Percentiles rank a stretch among this genome's conserved stretches.
phyloP scores from a whole-genome alignment of 345 rosid species.

The Fremontodendron californicum region DNA sequence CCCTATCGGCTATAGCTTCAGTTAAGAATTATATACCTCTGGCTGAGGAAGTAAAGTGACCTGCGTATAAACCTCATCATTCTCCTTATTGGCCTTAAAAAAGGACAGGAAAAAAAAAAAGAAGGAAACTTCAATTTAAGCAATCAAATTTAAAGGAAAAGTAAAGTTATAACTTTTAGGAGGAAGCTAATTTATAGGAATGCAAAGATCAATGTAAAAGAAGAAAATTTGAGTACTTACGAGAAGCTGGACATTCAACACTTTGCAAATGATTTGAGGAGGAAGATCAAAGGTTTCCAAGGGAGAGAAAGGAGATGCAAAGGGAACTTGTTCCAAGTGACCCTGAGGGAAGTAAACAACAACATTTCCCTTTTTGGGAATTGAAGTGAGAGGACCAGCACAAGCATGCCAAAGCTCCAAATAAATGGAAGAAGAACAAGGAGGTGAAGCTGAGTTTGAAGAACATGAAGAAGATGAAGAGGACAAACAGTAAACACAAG shows the following conservation, averaged over 20 bases:
- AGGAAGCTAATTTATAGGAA: not conserved
- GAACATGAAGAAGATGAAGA: slow-evolving; percentile 55
- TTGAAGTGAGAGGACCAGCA: slow-evolving; percentile 90
- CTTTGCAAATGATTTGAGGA: slow-evolving; percentile 84
- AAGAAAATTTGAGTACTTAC: slow-evolving; percentile 33
- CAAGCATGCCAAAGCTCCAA: slow-evolving; percentile 99
- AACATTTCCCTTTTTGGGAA: slow-evolving; percentile 72
- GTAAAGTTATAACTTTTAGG: not conserved
- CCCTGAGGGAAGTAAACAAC: slow-evolving; percentile 96
- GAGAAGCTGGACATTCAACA: slow-evolving; percentile 86
- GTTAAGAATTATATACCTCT: slow-evolving; percentile 63
- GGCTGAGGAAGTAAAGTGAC: slow-evolving; percentile 72
- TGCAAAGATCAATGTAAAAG: not conserved
- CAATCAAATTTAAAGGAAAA: slow-evolving; percentile 13
- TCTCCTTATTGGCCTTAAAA: slow-evolving; percentile 77
- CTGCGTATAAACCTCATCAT: slow-evolving; percentile 92
- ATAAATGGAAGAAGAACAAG: slow-evolving; percentile 45
- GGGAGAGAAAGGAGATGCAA: slow-evolving; percentile 55
- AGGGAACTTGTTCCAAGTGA: slow-evolving; percentile 68
- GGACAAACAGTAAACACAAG: slow-evolving; percentile 42
- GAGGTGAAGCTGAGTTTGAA: slow-evolving; percentile 47
- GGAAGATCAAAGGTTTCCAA: slow-evolving; percentile 46
- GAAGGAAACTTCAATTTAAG: slow-evolving; percentile 20
- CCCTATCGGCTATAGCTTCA: not conserved
- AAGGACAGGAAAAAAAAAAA: slow-evolving; percentile 16